Evolutionary conservation across 768 basidiomycete genomes (phyloP).

Genomic region (Suillus subluteus): DNA sequence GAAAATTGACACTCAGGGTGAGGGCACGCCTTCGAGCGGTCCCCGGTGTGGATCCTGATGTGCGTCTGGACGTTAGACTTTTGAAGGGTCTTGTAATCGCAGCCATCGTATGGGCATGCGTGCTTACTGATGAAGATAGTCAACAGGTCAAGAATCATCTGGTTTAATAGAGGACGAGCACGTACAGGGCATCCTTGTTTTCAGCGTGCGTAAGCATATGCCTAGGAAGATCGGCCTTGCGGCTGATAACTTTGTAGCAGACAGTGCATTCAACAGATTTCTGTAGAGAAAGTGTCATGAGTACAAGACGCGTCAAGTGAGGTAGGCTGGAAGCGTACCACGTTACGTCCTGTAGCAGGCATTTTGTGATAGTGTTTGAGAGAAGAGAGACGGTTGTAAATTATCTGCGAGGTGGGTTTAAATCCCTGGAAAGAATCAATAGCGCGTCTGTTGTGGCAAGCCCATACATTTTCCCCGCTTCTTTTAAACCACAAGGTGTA

Average conservation of each 20-base stretch:
- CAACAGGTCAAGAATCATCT: conserved; percentile 7
- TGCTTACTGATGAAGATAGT: conserved; percentile 23
- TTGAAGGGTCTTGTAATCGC: conserved; percentile 30
- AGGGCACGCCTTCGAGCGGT: conserved; percentile 22
- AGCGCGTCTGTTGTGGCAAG: conserved; percentile 9
- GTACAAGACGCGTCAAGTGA: background rate
- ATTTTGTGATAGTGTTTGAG: conserved; percentile 12
- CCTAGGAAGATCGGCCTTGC: conserved; percentile 30
- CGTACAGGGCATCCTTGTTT: conserved; percentile 31
- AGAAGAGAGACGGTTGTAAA: background rate
- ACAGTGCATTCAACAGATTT: conserved; percentile 13
- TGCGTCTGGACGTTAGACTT: conserved; percentile 31
- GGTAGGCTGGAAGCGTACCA: conserved; percentile 15
- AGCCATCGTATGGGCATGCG: conserved; percentile 24
- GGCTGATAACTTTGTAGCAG: conserved; percentile 23
- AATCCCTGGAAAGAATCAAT: conserved; percentile 5
- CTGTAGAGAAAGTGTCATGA: conserved; percentile 12
- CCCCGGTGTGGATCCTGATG: conserved; percentile 26
- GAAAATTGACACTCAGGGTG: conserved; percentile 18
- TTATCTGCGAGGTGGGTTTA: background rate
- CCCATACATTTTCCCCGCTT: conserved; percentile 11
- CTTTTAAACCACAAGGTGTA: conserved; percentile 27
- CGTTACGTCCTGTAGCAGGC: background rate
- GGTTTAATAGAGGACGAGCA: background rate
- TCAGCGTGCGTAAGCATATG: conserved; percentile 30